Evolutionary conservation across 352 stramenopile genomes (phyloP).

Genomic region (Blastocystis sp.): DNA sequence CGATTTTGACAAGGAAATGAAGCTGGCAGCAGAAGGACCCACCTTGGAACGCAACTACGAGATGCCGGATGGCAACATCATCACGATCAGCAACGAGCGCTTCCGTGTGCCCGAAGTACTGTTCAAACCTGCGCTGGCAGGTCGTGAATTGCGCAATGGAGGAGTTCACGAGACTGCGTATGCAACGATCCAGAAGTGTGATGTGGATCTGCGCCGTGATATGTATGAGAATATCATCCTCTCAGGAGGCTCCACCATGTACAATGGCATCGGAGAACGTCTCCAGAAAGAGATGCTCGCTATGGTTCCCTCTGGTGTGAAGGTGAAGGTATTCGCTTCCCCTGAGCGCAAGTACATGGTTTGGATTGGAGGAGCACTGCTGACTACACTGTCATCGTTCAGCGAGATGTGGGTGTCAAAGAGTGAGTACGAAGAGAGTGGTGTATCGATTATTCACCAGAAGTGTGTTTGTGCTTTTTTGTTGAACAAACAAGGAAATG

Average conservation of each 20-base stretch:
- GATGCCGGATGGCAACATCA: conserved; percentile 91
- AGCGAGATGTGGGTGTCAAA: conserved; percentile 96
- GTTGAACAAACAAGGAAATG: neutral
- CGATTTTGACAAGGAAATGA: conserved; percentile 85
- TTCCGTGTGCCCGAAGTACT: conserved; percentile 88
- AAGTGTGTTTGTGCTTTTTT: conserved; percentile 80
- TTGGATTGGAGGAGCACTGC: conserved; percentile 93
- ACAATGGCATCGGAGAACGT: conserved; percentile 82
- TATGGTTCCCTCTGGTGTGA: conserved; percentile 84
- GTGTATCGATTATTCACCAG: conserved; percentile 87
- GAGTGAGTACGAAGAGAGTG: conserved; percentile 91
- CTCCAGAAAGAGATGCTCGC: conserved; percentile 85
- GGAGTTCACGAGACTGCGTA: conserved; percentile 83
- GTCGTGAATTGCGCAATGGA: conserved; percentile 72
- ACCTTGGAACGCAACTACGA: conserved; percentile 90
- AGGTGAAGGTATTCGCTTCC: conserved; percentile 89
- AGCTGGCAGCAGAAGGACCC: conserved; percentile 79
- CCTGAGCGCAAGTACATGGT: conserved; percentile 88
- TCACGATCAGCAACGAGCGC: conserved; percentile 89
- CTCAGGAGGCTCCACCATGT: conserved; percentile 90
- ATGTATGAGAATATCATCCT: conserved; percentile 92
- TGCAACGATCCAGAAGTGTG: conserved; percentile 82
- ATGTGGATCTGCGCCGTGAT: conserved; percentile 84
- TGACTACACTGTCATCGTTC: conserved; percentile 91
- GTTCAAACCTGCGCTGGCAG: conserved; percentile 88